These are phyloP conservation scores for Boletellus deceptivus DNA, from an alignment of 1,284 basidiomycete genomes.

Conservation along the genomic window DNA sequence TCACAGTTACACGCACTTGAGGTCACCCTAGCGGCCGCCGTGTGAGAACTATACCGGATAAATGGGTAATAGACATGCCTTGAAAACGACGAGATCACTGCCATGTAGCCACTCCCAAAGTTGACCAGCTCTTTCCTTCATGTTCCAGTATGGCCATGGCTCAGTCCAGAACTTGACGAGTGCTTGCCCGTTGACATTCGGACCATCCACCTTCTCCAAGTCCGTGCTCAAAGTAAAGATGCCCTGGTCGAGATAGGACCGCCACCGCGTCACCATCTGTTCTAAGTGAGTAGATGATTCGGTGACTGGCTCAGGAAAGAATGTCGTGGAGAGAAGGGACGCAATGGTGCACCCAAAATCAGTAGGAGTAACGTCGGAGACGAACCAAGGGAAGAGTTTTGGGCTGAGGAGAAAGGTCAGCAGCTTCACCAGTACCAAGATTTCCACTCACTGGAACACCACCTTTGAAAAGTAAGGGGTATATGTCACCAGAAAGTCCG, in stretches of 20 bases:
- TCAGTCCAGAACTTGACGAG: slow-evolving; percentile 81
- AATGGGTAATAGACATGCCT: slow-evolving; percentile 45
- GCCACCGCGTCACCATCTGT: slow-evolving; percentile 73
- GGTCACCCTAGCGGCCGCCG: slow-evolving; percentile 62
- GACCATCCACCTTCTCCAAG: slow-evolving; percentile 36
- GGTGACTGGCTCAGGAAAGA: slow-evolving; percentile 42
- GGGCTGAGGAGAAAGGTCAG: slow-evolving; percentile 49
- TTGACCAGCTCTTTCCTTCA: slow-evolving; percentile 59
- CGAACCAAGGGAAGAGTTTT: slow-evolving; percentile 92
- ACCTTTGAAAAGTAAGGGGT: slow-evolving; percentile 81
- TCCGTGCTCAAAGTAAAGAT: slow-evolving; percentile 63
- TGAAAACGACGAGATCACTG: slow-evolving; percentile 88
- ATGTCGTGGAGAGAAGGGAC: slow-evolving; percentile 57
- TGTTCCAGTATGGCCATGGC: slow-evolving; percentile 80
- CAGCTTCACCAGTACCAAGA: background rate
- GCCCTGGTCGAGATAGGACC: slow-evolving; percentile 64
- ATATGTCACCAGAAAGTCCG: slow-evolving; percentile 88
- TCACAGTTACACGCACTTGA: slow-evolving; percentile 59
- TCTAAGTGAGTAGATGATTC: slow-evolving; percentile 45
- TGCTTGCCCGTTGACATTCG: slow-evolving; percentile 12
- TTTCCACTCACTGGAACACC: slow-evolving; percentile 78
- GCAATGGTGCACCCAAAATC: slow-evolving; percentile 64
- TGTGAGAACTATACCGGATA: background rate
- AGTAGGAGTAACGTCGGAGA: slow-evolving; percentile 82
- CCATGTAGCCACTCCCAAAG: slow-evolving; percentile 60